These are phyloP conservation scores for Aspergillus sp. DNA, from an alignment of 2,329 filamentous ascomycete species.

Conservation along the genomic window DNA sequence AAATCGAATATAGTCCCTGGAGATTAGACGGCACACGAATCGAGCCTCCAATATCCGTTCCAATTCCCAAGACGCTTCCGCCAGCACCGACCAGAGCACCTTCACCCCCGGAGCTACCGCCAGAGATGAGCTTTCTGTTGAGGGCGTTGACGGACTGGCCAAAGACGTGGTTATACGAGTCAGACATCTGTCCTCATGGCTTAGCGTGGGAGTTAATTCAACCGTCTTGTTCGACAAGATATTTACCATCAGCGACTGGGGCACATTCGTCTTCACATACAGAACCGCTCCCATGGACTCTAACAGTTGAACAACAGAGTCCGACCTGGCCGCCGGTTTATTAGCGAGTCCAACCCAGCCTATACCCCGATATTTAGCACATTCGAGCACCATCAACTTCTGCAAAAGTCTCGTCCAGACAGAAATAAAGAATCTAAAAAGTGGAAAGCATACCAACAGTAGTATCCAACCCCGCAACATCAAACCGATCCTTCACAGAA, in stretches of 20 bases:
- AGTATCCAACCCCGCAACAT: conserved; percentile 37
- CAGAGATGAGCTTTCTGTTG: conserved; percentile 50
- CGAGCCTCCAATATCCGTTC: conserved; percentile 56
- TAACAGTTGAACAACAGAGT: conserved; percentile 27
- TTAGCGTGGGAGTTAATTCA: not conserved
- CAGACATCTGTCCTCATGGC: conserved; percentile 30
- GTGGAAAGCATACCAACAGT: conserved; percentile 23
- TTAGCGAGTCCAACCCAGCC: conserved; percentile 48
- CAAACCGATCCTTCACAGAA: conserved; percentile 71
- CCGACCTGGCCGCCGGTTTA: conserved; percentile 26
- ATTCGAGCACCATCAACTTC: not conserved
- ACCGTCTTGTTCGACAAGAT: not conserved
- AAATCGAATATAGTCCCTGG: conserved; percentile 49
- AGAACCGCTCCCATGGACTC: conserved; percentile 48
- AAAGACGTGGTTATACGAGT: conserved; percentile 54
- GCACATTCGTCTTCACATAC: conserved; percentile 56
- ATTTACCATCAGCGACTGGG: conserved; percentile 46
- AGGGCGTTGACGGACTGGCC: conserved; percentile 51
- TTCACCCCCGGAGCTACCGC: conserved; percentile 55
- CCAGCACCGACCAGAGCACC: conserved; percentile 51
- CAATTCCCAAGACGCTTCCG: conserved; percentile 52
- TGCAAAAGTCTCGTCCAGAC: not conserved
- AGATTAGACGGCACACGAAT: conserved; percentile 54
- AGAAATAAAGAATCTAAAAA: not conserved
- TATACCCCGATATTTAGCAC: conserved; percentile 1